Evolutionary conservation across 2,329 filamentous ascomycete genomes (phyloP), one percentile per base, ranked within the genome.

Genomic region (Teratosphaeria destructans): DNA sequence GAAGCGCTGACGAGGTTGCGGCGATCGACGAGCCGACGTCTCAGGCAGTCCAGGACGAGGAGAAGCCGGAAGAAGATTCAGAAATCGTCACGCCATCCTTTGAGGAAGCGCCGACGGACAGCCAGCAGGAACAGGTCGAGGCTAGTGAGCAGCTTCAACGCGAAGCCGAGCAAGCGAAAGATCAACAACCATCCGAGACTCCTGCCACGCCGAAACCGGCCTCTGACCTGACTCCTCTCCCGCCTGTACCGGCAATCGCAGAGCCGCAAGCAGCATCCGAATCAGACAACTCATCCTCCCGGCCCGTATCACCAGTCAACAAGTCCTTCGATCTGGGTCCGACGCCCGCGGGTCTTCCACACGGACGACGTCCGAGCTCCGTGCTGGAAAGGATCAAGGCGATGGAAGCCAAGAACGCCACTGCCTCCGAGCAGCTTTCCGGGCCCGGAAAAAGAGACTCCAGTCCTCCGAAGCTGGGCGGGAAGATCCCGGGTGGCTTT

Each of bases 361-460:
- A 49, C 56, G 6, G 60, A 64, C 58, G 64, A n/a, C 60, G 62
- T 34, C 61, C 61, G 14, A 65, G 63, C 8, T 61, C 58, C 55
- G 63, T 67, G 1, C 58, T 63, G 26, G 64, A 57, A 19, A 55
- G 65, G 52, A 61, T 67, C 6, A 54, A 60, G 47, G 63, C 64
- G 14, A 65, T 67, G 65, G 63, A 66, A 43, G 61, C 59, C 8
- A 54, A 59, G 43, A 49, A 49, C n/a, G 43, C 43, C 43, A 23
- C 5, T 23, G 43, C 43, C 3, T 10, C 16, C 2, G 16, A 16
- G 26, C 58, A 58, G 16, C 53, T 52, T 19, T 55, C 55, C 12
- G 19, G 39, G 26, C 35, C 39, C 6, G 43, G 43, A 4, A 54
- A 32, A 53, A 26, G 39, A 11, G 59, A n/a, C n/a, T 23, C 52